Conservation (phyloP, 768 basidiomycete genomes). For the Boletus rex-veris region DNA sequence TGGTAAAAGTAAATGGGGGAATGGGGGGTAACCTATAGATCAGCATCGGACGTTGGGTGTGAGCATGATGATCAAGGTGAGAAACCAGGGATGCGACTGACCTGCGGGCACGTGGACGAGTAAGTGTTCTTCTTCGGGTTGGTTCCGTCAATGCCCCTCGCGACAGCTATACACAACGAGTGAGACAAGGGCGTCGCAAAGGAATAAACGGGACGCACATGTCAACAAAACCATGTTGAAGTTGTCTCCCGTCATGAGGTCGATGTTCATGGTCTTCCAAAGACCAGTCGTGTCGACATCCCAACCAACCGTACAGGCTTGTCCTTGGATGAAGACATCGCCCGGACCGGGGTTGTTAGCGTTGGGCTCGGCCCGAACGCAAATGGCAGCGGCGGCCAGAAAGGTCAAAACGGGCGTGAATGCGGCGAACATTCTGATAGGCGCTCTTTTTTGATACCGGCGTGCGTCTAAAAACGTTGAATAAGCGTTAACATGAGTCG, state of each 20-base stretch:
- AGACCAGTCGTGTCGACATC: conserved; percentile 48
- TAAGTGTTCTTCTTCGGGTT: conserved; percentile 40
- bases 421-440: conserved; percentile 16
- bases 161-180: conserved; percentile 47
- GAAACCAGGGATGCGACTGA: conserved; percentile 29
- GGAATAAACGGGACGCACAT: conserved; percentile 41
- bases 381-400: conserved; percentile 26
- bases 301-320: conserved; percentile 58
- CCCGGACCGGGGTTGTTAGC: conserved; percentile 63
- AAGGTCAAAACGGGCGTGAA: conserved; percentile 11
- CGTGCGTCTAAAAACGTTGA: neutral
- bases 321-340: conserved; percentile 53
- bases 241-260: conserved; percentile 81
- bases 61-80: neutral
- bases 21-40: conserved; percentile 53
- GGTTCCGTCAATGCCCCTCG: conserved; percentile 59
- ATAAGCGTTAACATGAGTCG: too few relatives aligned
- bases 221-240: conserved; percentile 62
- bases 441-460: conserved; percentile 1
- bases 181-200: neutral
- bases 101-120: conserved; percentile 63
- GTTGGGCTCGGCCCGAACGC: conserved; percentile 52
- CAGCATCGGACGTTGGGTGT: neutral
- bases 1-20: conserved; percentile 81
- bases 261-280: conserved; percentile 72